These are phyloP conservation scores for Paraconiothyrium brasiliense DNA, from an alignment of 2,329 filamentous ascomycete genomes.

Conservation along the genomic window DNA sequence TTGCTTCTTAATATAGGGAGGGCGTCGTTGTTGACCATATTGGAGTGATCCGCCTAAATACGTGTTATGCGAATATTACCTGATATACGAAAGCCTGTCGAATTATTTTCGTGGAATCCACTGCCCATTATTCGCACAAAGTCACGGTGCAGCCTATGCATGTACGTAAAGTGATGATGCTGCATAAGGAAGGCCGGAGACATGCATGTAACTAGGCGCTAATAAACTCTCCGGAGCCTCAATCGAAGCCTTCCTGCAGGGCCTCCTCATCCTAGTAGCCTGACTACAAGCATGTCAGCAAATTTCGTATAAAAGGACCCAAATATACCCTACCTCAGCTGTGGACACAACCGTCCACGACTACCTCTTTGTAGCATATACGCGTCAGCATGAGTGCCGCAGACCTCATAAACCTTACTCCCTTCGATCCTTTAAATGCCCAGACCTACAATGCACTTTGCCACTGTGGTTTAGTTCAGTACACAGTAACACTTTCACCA, in stretches of 20 bases:
- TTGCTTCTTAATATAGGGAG: neutral
- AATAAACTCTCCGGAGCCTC: slow-evolving; percentile 8
- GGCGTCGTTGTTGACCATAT: neutral
- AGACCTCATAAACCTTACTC: slow-evolving; percentile 21
- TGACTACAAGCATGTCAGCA: slow-evolving; percentile 5
- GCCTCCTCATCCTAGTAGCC: neutral
- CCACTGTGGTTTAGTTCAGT: slow-evolving; percentile 63
- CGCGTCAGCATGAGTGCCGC: slow-evolving; percentile 24
- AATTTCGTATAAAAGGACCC: neutral
- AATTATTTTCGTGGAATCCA: neutral
- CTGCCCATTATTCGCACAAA: neutral
- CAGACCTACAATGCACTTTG: slow-evolving; percentile 61
- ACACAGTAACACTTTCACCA: slow-evolving; percentile 60
- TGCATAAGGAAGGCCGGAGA: slow-evolving; percentile 8
- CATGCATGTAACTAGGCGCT: slow-evolving; percentile 9
- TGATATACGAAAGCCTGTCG: neutral
- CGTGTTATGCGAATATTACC: neutral
- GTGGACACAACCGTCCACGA: slow-evolving; percentile 1
- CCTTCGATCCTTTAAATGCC: slow-evolving; percentile 29
- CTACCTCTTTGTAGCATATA: slow-evolving; percentile 3
- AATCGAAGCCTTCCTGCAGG: neutral
- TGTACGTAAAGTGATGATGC: neutral
- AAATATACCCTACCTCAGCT: neutral
- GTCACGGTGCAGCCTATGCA: neutral
- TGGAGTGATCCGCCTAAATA: neutral